Conservation (phyloP, 2,329 filamentous ascomycete genomes). For the Colletotrichum australisinense region DNA sequence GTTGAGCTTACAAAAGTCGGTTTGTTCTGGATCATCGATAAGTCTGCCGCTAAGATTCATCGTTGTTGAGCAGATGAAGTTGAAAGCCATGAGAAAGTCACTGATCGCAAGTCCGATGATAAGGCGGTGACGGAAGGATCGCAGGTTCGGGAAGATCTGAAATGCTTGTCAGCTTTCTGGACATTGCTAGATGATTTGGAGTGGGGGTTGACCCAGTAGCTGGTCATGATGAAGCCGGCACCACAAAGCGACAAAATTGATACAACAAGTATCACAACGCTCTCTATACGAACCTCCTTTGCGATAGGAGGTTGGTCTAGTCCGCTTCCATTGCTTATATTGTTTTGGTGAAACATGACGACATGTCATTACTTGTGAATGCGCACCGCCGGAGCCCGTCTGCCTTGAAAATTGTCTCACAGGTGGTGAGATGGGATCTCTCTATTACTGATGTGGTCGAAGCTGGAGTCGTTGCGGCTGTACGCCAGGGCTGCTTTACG, state of each 20-base stretch:
- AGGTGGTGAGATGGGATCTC: neutral
- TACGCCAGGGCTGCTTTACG: neutral
- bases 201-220: slow-evolving; percentile 43
- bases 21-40: slow-evolving; percentile 43
- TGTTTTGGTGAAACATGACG: neutral
- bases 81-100: slow-evolving; percentile 53
- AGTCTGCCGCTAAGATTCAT: slow-evolving; percentile 46
- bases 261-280: slow-evolving; percentile 45
- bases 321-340: slow-evolving; percentile 30
- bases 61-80: slow-evolving; percentile 51
- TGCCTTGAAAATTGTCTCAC: neutral
- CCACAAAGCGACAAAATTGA: slow-evolving; percentile 48
- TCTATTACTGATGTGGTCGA: neutral
- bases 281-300: slow-evolving; percentile 40
- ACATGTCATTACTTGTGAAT: neutral
- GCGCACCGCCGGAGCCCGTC: neutral
- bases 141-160: slow-evolving; percentile 50
- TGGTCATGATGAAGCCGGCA: slow-evolving; percentile 51
- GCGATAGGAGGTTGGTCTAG: slow-evolving; percentile 38
- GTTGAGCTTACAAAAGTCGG: slow-evolving; percentile 51
- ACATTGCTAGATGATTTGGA: neutral
- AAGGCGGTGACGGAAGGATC: slow-evolving; percentile 53
- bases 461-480: neutral
- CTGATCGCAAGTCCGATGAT: slow-evolving; percentile 53
- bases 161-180: neutral